Conservation (phyloP, 371 early-diverging fungal species). For the Rhizopus microsporus region DNA sequence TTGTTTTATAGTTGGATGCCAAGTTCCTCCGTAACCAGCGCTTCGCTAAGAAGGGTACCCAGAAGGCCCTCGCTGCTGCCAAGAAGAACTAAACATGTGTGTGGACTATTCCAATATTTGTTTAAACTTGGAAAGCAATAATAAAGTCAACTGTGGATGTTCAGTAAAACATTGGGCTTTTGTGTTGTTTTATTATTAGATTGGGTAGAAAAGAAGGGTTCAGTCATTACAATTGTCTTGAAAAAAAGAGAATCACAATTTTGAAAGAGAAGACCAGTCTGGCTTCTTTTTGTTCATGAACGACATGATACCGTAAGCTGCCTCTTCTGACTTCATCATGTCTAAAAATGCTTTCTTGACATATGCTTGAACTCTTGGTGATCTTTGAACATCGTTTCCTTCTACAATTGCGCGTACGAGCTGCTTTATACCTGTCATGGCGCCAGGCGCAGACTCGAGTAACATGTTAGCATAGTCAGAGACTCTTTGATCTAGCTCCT, state of each 20-base stretch:
- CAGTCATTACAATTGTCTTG: too few species aligned
- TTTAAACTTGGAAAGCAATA: neutral
- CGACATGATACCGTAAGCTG: constrained; percentile 65
- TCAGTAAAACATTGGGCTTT: neutral
- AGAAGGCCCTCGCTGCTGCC: constrained; percentile 42
- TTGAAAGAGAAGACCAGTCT: constrained; percentile 56
- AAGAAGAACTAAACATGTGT: constrained; percentile 74
- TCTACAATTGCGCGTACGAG: constrained; percentile 48
- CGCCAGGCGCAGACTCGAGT: constrained; percentile 58
- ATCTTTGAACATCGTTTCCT: constrained; percentile 36
- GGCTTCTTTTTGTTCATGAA: constrained; percentile 58
- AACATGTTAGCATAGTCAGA: constrained; percentile 45
- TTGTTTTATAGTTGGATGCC: constrained; percentile 73
- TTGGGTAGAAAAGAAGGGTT: too few species aligned
- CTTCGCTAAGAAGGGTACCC: constrained; percentile 86
- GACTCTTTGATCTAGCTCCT: constrained; percentile 47
- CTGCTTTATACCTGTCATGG: constrained; percentile 56
- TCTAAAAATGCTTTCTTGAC: constrained; percentile 51
- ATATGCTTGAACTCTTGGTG: constrained; percentile 30
- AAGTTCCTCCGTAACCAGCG: constrained; percentile 99
- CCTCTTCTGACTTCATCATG: constrained; percentile 72
- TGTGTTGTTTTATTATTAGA: too few species aligned
- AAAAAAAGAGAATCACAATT: constrained; percentile 26
- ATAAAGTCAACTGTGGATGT: neutral
- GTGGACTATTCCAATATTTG: neutral